Percentiles rank a stretch among this genome's conserved stretches.
These are phyloP conservation scores for Syzygium malaccense DNA, from an alignment of 441 rosid species.

Conservation along the genomic window DNA sequence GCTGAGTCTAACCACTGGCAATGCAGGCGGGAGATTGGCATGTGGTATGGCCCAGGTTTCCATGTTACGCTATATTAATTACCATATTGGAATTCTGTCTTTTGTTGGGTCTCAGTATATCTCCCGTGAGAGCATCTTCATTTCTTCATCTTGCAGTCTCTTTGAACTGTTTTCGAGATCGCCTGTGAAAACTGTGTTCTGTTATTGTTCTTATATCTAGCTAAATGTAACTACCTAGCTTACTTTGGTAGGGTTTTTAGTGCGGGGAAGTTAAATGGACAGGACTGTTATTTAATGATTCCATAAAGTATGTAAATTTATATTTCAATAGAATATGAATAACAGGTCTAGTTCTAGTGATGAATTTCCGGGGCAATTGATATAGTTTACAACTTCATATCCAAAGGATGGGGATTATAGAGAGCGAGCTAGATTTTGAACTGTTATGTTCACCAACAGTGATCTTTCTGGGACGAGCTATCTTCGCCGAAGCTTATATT, in stretches of 20 bases:
- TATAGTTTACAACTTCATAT: neutral
- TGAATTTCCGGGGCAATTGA: neutral
- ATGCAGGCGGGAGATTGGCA: slow-evolving; percentile 98
- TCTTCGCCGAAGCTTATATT: neutral
- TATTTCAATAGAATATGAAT: neutral
- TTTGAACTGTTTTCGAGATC: neutral
- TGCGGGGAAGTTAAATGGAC: neutral
- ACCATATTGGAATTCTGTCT: neutral
- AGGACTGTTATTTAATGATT: neutral
- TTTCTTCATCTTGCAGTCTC: neutral
- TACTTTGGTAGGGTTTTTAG: neutral
- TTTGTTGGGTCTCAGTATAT: neutral
- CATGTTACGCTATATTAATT: neutral
- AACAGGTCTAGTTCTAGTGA: neutral
- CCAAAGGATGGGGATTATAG: neutral
- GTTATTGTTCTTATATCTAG: neutral
- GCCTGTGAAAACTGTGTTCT: neutral
- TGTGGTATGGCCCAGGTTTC: slow-evolving; percentile 52
- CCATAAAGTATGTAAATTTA: neutral
- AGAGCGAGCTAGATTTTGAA: neutral
- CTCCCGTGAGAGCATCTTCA: neutral
- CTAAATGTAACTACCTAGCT: neutral
- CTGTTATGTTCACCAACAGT: neutral
- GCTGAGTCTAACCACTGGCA: slow-evolving; percentile 87
- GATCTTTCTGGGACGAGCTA: neutral